These are phyloP conservation scores for Zoysia japonica DNA, from an alignment of 176 grass and related monocot species.

Conservation along the genomic window DNA sequence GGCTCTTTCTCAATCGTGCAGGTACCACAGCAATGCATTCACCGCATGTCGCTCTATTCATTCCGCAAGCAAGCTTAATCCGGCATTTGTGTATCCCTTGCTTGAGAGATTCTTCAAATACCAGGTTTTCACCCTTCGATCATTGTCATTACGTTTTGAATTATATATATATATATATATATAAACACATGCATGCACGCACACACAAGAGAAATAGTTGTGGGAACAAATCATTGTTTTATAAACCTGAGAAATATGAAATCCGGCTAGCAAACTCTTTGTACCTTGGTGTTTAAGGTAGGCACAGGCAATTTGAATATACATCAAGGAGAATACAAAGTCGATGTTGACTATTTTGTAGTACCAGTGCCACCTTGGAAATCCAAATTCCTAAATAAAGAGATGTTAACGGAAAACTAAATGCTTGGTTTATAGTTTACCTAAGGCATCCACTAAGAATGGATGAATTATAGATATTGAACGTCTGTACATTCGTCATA, in stretches of 20 bases:
- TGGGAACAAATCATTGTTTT: background rate
- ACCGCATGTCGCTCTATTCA: slow-evolving; percentile 63
- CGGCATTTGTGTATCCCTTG: slow-evolving; percentile 64
- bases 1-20: slow-evolving; percentile 41
- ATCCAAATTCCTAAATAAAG: background rate
- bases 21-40: slow-evolving; percentile 80
- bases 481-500: no score
- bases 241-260: background rate
- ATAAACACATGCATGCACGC: no score
- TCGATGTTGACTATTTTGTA: background rate
- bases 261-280: background rate
- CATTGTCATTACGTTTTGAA: background rate
- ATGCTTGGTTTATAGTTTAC: no score
- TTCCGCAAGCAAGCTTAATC: slow-evolving; percentile 66
- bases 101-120: slow-evolving; percentile 84
- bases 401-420: background rate
- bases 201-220: background rate
- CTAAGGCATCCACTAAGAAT: no score
- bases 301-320: background rate
- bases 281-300: background rate
- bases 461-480: no score
- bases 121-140: slow-evolving; percentile 46
- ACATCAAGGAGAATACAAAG: no score
- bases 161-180: no score
- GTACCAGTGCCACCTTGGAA: background rate